Base-by-base conservation (phyloP, 352 stramenopile species). In the Phytopythium mirpurense region DNA sequence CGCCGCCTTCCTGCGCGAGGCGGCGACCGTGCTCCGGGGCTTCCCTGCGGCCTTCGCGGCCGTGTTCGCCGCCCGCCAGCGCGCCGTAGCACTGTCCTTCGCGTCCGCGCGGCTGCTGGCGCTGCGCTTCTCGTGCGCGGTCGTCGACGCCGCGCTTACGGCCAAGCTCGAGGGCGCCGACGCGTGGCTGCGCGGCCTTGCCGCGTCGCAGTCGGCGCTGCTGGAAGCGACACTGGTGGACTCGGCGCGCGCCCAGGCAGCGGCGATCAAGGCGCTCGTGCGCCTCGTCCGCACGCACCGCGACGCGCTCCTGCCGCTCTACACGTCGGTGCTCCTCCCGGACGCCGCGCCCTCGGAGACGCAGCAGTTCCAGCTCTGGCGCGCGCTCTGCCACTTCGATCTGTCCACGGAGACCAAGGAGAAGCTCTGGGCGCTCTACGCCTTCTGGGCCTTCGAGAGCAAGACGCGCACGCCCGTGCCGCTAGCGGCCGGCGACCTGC, bases 381-480 rank as follows among this genome's bases (percentile, higher is more conserved):
- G 72, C 4, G 69, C 72, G 43, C 64, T 93, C n/a, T 67, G 67
- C 32, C 44, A 54, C 10, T 45, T 68, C 9, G 31, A 63, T 23
- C 57, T 89, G 12, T 55, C 62, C 0, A 52, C 47, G 18, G 60
- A 66, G 9, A 62, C 57, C 3, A 57, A 76, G 47, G 72, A 88
- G 45, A 57, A 69, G 44, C 44, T 90, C 31, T 90, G 72, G 63
- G 55, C 55, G 5, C 69, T 58, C 26, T 92, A 88, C 69, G 64
- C 67, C 21, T 80, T 72, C 53, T 92, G 81, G 83, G 78, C 85
- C 0, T 90, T 92, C 37, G 83, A 92, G 42, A 72, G 78, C 65
- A 93, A 91, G 66, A 68, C 65, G 18, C 74, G 79, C 27, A 55
- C 65, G 18, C 60, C 68, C 16, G 72, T 71, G 43, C 24, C 63